Percentiles rank a stretch among this genome's conserved stretches.
Conservation (phyloP, 495 filamentous ascomycete genomes). For the Daldinia childiae region DNA sequence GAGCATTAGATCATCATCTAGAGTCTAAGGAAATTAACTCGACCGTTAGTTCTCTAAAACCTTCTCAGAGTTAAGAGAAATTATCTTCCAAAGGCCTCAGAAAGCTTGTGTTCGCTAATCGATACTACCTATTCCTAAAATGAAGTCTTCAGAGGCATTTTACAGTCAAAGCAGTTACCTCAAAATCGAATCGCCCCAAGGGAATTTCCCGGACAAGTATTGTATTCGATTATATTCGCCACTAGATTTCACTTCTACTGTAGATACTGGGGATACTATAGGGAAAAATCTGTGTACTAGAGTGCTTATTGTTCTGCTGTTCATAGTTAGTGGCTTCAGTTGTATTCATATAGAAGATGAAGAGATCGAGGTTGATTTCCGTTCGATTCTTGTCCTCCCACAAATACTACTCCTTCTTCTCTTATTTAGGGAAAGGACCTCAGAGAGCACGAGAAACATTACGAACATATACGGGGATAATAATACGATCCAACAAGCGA, state of each 20-base stretch:
- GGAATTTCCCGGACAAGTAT: background rate
- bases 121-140: no score
- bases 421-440: background rate
- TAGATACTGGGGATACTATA: background rate
- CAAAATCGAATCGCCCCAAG: no score
- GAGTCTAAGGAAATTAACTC: no score
- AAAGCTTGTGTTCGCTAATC: no score
- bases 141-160: no score
- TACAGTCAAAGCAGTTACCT: no score
- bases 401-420: background rate
- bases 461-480: background rate
- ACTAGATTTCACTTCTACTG: background rate
- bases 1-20: no score
- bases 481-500: background rate
- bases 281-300: background rate
- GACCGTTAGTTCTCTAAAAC: no score
- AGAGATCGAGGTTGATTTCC: background rate
- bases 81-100: no score
- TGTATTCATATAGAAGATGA: background rate
- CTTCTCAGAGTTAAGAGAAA: no score
- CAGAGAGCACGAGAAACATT: background rate
- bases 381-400: background rate
- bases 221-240: background rate
- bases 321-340: background rate
- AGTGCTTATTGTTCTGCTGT: background rate